Percentiles rank a stretch among this genome's conserved stretches.
phyloP scores from a whole-genome alignment of 164 flowering plant species.

The Liriodendron chinense region DNA sequence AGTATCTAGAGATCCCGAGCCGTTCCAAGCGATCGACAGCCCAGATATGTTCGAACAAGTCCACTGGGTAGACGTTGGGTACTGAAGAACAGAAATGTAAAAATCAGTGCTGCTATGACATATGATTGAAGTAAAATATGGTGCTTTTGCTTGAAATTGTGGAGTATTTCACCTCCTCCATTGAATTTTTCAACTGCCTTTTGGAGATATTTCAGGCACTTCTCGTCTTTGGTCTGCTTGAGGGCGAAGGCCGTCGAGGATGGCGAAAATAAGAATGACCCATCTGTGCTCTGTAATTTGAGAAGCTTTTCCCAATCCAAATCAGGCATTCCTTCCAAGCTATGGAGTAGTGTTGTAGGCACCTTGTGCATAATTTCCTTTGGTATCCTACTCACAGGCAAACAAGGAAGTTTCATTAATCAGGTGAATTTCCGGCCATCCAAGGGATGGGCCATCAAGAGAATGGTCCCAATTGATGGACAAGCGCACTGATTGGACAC shows the following conservation, averaged over 20 bases:
- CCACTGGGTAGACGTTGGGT: constrained; percentile 74
- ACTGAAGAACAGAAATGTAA: constrained; percentile 29
- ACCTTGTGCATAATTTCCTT: constrained; percentile 66
- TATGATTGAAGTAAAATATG: neutral
- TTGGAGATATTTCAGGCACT: constrained; percentile 60
- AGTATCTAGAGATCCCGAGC: constrained; percentile 69
- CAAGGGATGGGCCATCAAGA: neutral
- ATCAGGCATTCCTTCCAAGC: constrained; percentile 89
- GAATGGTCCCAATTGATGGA: neutral
- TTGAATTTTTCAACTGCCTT: constrained; percentile 58
- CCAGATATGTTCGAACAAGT: constrained; percentile 71
- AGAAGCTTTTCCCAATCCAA: constrained; percentile 84
- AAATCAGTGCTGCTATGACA: neutral
- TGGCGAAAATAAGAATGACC: constrained; percentile 91
- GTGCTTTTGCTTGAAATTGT: neutral
- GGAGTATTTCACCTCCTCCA: constrained; percentile 73
- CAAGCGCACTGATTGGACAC: no score
- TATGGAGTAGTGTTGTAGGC: constrained; percentile 83
- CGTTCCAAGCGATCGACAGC: constrained; percentile 73
- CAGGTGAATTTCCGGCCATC: neutral
- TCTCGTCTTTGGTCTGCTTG: constrained; percentile 63
- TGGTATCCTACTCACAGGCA: constrained; percentile 62
- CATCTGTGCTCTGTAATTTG: constrained; percentile 66
- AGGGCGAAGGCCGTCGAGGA: constrained; percentile 94
- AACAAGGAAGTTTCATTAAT: neutral